A percentile compares a stretch with the other conserved stretches of the same genome.
Evolutionary conservation across 768 basidiomycete species (phyloP).

Genomic region (Leccinum arenicola): DNA sequence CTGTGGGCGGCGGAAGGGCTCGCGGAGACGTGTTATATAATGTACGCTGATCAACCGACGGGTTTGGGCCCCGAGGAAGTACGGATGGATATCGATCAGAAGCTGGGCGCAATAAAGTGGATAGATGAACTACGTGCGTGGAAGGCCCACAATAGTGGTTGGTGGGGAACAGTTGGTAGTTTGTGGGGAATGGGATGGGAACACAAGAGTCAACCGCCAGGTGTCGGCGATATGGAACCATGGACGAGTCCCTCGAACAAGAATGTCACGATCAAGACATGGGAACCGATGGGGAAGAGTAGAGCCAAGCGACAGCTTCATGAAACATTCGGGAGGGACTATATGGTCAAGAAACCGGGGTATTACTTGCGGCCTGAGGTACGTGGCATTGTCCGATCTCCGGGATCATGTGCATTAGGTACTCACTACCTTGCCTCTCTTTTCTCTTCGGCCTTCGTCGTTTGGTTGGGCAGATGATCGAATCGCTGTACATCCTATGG

Average conservation of each 20-base stretch:
- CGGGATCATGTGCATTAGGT: no score
- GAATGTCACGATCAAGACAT: neutral
- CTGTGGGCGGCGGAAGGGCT: slow-evolving; percentile 74
- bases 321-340: slow-evolving; percentile 46
- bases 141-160: neutral
- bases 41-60: slow-evolving; percentile 66
- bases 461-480: slow-evolving; percentile 46
- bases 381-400: slow-evolving; percentile 12
- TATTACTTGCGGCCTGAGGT: slow-evolving; percentile 76
- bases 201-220: slow-evolving; percentile 45
- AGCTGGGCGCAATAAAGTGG: neutral
- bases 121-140: neutral
- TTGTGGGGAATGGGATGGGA: no score
- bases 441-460: neutral
- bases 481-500: slow-evolving; percentile 74
- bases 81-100: neutral
- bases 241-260: slow-evolving; percentile 14
- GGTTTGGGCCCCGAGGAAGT: slow-evolving; percentile 62
- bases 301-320: neutral
- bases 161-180: neutral
- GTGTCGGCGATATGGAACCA: slow-evolving; percentile 38
- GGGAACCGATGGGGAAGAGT: neutral
- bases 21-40: slow-evolving; percentile 66
- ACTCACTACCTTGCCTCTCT: no score
- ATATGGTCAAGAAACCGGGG: slow-evolving; percentile 38